Base-by-base conservation (phyloP, 164 flowering plant species). In the Vitis labrusca region DNA sequence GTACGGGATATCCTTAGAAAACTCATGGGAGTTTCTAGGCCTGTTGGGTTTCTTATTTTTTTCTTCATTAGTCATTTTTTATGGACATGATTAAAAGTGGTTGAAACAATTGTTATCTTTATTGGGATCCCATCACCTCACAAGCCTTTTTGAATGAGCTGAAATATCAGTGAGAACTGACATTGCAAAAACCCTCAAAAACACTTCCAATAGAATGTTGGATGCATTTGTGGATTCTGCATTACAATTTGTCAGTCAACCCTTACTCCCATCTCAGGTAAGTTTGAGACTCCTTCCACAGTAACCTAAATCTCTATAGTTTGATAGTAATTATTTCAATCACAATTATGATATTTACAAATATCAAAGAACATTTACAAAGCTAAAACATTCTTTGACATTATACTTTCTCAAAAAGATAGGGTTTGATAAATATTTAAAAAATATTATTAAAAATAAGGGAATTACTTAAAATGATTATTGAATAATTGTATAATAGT, bases 241-340 rank as follows among this genome's bases (percentile, higher is more conserved):
- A 17, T 82, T 82, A 61, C 71, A 59, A 8, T 79, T 79, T 63
- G 62, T 67, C 12, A 76, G 77, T 67, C 85, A 82, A 53, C 77
- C 82, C 8, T 64, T 32, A 7, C 76, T 69, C 16, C 81, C 79
- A 48, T 75, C 75, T n/a, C 85, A 77, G 80, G 85, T 71, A 60
- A 6, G 64, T 32, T 37, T 4, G 16, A 53, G 56, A 13, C 14
- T 11, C n/a, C n/a, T n/a, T 13, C 17, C 14, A 13, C 14, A 13
- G 14, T 13, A 53, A 13, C 14, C 7, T 5, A 53, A 53, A 53
- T 10, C 7, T 13, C 49, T 11, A 23, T 23, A 23, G 27, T 23
- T 23, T 23, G 27, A 23, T 23, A 23, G n/a, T 27, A 29, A 16
- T 29, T 60, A 6, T 29, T 60, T 44, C 44, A 11, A 29, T 60